These are phyloP conservation scores for Leishmania turanica DNA, from an alignment of 208 protist genomes.

Conservation along the genomic window DNA sequence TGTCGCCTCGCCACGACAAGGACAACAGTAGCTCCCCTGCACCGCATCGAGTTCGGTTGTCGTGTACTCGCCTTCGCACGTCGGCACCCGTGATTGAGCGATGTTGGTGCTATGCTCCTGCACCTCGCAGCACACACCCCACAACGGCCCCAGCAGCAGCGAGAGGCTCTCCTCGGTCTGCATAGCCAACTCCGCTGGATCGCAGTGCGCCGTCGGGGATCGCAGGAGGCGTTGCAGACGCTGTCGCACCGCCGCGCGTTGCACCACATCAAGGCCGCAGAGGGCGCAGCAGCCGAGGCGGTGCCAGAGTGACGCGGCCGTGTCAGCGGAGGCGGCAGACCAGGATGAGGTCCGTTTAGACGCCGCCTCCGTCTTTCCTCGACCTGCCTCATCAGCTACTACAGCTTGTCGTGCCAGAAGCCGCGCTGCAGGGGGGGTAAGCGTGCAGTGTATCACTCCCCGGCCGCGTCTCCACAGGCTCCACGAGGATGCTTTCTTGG, in stretches of 20 bases:
- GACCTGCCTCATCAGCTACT: neutral
- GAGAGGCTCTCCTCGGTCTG: constrained; percentile 58
- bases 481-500: neutral
- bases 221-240: constrained; percentile 54
- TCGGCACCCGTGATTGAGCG: neutral
- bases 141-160: constrained; percentile 64
- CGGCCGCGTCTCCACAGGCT: constrained; percentile 14
- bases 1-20: neutral
- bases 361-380: neutral
- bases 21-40: neutral
- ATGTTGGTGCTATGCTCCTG: neutral
- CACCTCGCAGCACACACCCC: constrained; percentile 37
- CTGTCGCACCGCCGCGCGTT: constrained; percentile 42
- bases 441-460: constrained; percentile 20
- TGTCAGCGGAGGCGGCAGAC: neutral
- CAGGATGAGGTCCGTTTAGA: neutral
- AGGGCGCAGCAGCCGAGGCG: constrained; percentile 52
- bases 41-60: neutral
- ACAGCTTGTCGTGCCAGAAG: neutral
- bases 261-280: constrained; percentile 64
- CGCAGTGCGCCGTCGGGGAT: constrained; percentile 43
- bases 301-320: neutral
- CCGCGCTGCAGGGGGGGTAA: constrained; percentile 12
- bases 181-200: constrained; percentile 36
- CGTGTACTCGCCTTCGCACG: constrained; percentile 7